Evolutionary conservation across 768 basidiomycete genomes (phyloP).

Genomic region (Trametes villosa): DNA sequence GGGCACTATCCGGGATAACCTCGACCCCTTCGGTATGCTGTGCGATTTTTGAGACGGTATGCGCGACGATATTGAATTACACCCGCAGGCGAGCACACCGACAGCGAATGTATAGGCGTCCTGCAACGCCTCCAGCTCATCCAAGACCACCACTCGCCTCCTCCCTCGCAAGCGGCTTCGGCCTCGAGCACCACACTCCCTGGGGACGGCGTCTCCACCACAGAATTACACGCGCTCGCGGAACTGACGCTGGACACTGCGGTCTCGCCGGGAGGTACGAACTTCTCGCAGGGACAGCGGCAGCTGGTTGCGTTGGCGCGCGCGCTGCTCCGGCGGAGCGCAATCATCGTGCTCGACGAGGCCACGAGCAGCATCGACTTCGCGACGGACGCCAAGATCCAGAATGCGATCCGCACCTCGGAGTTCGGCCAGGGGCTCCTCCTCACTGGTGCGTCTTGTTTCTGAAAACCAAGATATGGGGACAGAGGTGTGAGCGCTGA

Average conservation of each 20-base stretch:
- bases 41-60: background rate
- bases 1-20: slow-evolving; percentile 73
- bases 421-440: slow-evolving; percentile 80
- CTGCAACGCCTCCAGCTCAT: slow-evolving; percentile 83
- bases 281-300: slow-evolving; percentile 92
- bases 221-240: too few relatives aligned
- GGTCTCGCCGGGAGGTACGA: slow-evolving; percentile 84
- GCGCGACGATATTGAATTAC: background rate
- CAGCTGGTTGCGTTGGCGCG: slow-evolving; percentile 89
- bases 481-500: slow-evolving; percentile 7
- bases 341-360: slow-evolving; percentile 80
- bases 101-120: slow-evolving; percentile 80
- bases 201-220: too few relatives aligned
- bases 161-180: slow-evolving; percentile 39
- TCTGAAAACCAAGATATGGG: background rate
- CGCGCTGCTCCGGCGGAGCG: slow-evolving; percentile 70
- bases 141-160: slow-evolving; percentile 50
- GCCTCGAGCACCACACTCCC: slow-evolving; percentile 33
- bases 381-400: slow-evolving; percentile 89
- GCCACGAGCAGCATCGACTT: slow-evolving; percentile 89
- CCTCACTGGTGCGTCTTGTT: slow-evolving; percentile 59
- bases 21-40: slow-evolving; percentile 71
- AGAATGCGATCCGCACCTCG: slow-evolving; percentile 82
- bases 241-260: slow-evolving; percentile 72
- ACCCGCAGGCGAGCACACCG: slow-evolving; percentile 68